These are phyloP conservation scores for Zoysia japonica DNA, from an alignment of 176 grass and related monocot species.

Conservation along the genomic window DNA sequence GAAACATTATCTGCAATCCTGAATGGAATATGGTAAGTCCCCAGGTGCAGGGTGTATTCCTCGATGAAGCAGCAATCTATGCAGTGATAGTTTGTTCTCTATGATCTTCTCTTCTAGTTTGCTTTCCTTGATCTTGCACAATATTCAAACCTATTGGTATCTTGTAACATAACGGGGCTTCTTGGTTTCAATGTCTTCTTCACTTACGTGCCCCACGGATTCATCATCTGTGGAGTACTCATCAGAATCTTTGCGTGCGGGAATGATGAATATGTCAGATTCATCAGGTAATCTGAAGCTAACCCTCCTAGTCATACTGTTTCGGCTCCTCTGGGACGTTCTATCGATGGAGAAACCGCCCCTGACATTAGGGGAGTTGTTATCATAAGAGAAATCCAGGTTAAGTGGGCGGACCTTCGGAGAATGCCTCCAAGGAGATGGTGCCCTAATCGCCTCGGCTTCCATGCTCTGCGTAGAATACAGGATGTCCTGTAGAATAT, in stretches of 20 bases:
- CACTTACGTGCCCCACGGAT: constrained; percentile 25
- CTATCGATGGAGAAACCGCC: constrained; percentile 53
- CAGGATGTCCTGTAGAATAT: constrained; percentile 46
- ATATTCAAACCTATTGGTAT: constrained; percentile 25
- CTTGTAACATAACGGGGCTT: constrained; percentile 28
- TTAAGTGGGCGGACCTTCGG: constrained; percentile 49
- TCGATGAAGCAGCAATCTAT: constrained; percentile 22
- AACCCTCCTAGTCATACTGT: constrained; percentile 52
- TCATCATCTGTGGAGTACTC: constrained; percentile 37
- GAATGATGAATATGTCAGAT: constrained; percentile 57
- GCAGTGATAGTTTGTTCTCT: background rate
- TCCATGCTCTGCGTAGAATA: constrained; percentile 40
- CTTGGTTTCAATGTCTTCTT: constrained; percentile 42
- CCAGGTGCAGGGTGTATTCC: constrained; percentile 26
- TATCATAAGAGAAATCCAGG: constrained; percentile 25
- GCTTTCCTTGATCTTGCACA: constrained; percentile 14
- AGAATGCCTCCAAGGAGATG: constrained; percentile 49
- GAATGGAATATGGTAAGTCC: constrained; percentile 4
- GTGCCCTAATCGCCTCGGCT: constrained; percentile 15
- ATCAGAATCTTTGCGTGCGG: constrained; percentile 39
- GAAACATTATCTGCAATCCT: constrained; percentile 7
- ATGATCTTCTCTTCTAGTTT: constrained; percentile 15
- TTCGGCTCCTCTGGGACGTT: constrained; percentile 46
- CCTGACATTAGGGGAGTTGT: constrained; percentile 31
- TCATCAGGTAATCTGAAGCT: constrained; percentile 55